Evolutionary conservation across 805 yeast species (phyloP).

Genomic region (Yamadazyma laniorum): DNA sequence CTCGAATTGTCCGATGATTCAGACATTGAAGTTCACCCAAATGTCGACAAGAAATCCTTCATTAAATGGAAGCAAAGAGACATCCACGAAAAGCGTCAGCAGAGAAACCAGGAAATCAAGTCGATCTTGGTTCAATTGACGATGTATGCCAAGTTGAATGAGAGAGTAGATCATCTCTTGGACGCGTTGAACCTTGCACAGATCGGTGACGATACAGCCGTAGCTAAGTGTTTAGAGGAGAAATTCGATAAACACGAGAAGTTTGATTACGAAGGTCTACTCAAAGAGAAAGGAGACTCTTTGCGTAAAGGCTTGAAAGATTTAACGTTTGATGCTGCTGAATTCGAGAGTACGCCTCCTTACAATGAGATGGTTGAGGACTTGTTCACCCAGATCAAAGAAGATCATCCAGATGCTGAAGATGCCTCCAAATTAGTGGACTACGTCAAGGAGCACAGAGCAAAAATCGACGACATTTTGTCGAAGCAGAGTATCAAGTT

Average conservation of each 20-base stretch:
- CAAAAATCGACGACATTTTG: conserved; percentile 66
- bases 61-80: conserved; percentile 97
- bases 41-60: conserved; percentile 90
- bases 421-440: conserved; percentile 34
- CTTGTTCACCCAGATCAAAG: conserved; percentile 71
- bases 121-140: conserved; percentile 72
- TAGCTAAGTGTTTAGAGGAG: conserved; percentile 42
- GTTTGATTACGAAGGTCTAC: conserved; percentile 44
- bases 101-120: conserved; percentile 74
- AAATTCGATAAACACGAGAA: conserved; percentile 60
- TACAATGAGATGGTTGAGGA: conserved; percentile 94
- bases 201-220: conserved; percentile 27
- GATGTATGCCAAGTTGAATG: conserved; percentile 75
- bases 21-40: conserved; percentile 96
- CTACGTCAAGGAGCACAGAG: conserved; percentile 57
- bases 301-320: conserved; percentile 45
- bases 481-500: conserved; percentile 64
- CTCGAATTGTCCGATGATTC: conserved; percentile 95
- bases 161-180: conserved; percentile 66
- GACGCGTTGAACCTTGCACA: conserved; percentile 39
- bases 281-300: conserved; percentile 38
- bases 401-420: conserved; percentile 53
- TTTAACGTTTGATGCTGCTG: conserved; percentile 34
- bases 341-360: conserved; percentile 50
- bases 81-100: conserved; percentile 87